These are phyloP conservation scores for Musa itinerans DNA, from an alignment of 176 grass and related monocot genomes.

Conservation along the genomic window DNA sequence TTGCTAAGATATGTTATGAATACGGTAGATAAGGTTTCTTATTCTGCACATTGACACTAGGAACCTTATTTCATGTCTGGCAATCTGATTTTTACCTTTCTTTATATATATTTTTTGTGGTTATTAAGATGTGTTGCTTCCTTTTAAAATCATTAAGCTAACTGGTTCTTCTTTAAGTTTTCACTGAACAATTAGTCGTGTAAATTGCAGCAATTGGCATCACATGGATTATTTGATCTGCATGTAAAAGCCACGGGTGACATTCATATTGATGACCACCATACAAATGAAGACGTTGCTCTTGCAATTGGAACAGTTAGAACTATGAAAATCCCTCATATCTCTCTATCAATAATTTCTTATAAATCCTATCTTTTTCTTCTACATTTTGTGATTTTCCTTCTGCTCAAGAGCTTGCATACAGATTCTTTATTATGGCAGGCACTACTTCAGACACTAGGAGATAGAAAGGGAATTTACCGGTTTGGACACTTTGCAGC, in stretches of 20 bases:
- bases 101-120: not conserved
- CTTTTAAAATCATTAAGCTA: not conserved
- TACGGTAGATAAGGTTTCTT: not conserved
- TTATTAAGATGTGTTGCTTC: not conserved
- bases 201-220: conserved; percentile 75
- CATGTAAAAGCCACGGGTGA: conserved; percentile 73
- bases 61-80: not conserved
- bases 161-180: not conserved
- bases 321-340: not conserved
- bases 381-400: not conserved
- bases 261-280: conserved; percentile 96
- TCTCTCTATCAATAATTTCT: conserved; percentile 1
- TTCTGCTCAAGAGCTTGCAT: not conserved
- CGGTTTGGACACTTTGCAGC: conserved; percentile 86
- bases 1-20: not conserved
- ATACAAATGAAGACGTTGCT: conserved; percentile 93
- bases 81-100: not conserved
- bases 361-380: not conserved
- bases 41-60: too few relatives aligned
- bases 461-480: conserved; percentile 82
- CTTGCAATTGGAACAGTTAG: conserved; percentile 85
- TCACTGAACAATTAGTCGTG: conserved; percentile 3
- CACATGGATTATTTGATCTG: conserved; percentile 84
- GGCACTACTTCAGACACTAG: conserved; percentile 91
- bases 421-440: conserved; percentile 10